A percentile compares a stretch with the other conserved stretches of the same genome.
These are phyloP conservation scores for Pichia cephalocereana DNA, from an alignment of 805 yeast genomes.

Conservation along the genomic window DNA sequence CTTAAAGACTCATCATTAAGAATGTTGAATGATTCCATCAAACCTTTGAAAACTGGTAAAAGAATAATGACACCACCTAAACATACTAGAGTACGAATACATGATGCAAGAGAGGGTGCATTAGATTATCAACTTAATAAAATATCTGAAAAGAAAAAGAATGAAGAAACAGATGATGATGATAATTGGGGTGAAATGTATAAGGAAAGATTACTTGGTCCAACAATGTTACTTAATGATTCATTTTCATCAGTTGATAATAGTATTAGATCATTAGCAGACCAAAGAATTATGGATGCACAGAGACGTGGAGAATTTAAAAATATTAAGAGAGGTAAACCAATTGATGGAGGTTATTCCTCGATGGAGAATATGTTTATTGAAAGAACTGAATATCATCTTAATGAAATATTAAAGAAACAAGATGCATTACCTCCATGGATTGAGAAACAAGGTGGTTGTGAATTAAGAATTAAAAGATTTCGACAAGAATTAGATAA, in stretches of 20 bases:
- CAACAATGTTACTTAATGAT: slow-evolving; percentile 37
- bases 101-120: slow-evolving; percentile 54
- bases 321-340: slow-evolving; percentile 56
- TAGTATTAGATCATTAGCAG: slow-evolving; percentile 59
- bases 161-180: slow-evolving; percentile 27
- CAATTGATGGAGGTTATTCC: slow-evolving; percentile 32
- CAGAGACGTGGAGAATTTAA: slow-evolving; percentile 60
- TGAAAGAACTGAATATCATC: slow-evolving; percentile 65
- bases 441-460: slow-evolving; percentile 69
- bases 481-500: slow-evolving; percentile 39
- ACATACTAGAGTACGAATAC: slow-evolving; percentile 32
- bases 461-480: slow-evolving; percentile 35
- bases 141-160: slow-evolving; percentile 19
- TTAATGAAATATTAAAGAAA: slow-evolving; percentile 64
- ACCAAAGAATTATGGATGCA: slow-evolving; percentile 68
- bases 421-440: slow-evolving; percentile 86
- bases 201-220: slow-evolving; percentile 54
- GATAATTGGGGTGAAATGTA: slow-evolving; percentile 52
- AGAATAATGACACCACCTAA: slow-evolving; percentile 5
- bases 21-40: slow-evolving; percentile 46
- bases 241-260: slow-evolving; percentile 38
- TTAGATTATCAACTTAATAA: slow-evolving; percentile 53
- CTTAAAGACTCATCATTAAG: slow-evolving; percentile 38
- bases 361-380: slow-evolving; percentile 41
- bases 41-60: slow-evolving; percentile 22